Percentiles rank a stretch among this genome's conserved stretches.
phyloP scores from a whole-genome alignment of 306 rosid species.

The Rubus parviflorus region DNA sequence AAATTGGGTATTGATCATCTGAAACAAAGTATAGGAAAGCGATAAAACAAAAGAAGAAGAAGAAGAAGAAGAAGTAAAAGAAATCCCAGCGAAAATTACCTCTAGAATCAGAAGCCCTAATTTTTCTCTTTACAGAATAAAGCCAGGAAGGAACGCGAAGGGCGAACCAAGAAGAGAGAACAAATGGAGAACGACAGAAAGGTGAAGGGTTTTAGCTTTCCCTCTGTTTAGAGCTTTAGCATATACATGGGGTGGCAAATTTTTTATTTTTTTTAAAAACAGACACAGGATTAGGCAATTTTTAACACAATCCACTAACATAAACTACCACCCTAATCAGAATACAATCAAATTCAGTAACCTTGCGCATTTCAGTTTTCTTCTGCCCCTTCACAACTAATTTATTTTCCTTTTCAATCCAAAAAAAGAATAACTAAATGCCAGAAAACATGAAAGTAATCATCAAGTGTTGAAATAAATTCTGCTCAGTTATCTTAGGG shows the following conservation, averaged over 20 bases:
- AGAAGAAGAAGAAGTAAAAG: not conserved
- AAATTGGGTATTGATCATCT: not conserved
- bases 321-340: not conserved
- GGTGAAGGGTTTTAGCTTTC: not conserved
- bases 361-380: not conserved
- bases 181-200: not conserved
- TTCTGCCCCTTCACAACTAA: not conserved
- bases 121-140: not conserved
- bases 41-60: not conserved
- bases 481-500: not conserved
- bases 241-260: not conserved
- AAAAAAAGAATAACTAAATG: not conserved
- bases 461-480: not conserved
- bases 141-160: not conserved
- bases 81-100: not conserved
- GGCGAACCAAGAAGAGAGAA: not conserved
- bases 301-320: not conserved
- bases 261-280: no score
- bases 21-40: not conserved
- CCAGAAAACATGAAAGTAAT: not conserved
- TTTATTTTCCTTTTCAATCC: not conserved
- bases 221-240: no score
- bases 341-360: not conserved
- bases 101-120: not conserved
- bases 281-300: no score